These are phyloP conservation scores for Tephrocybe rancida DNA, from an alignment of 768 basidiomycete species.

Conservation along the genomic window DNA sequence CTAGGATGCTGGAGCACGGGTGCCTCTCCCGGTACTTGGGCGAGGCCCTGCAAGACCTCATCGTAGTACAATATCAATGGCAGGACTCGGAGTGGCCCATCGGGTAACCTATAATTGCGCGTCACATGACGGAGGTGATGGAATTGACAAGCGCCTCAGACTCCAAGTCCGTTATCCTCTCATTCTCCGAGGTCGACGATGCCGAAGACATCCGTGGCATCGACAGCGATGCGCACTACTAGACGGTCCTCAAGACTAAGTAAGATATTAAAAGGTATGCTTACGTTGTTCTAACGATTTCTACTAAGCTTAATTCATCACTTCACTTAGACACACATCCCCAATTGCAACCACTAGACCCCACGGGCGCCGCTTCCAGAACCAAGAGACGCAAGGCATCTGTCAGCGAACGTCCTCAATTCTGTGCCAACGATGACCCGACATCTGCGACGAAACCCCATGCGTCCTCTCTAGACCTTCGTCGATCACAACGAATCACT, in stretches of 20 bases:
- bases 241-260: conserved; percentile 34
- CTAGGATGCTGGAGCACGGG: not conserved
- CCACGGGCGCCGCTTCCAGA: conserved; percentile 5
- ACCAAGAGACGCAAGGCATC: conserved; percentile 13
- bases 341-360: conserved; percentile 7
- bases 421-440: conserved; percentile 9
- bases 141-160: not conserved
- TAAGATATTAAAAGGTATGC: conserved; percentile 17
- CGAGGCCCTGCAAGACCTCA: not conserved
- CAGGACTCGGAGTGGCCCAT: not conserved
- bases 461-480: conserved; percentile 23
- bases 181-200: conserved; percentile 14
- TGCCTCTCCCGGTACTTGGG: not conserved
- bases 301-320: not conserved
- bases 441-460: conserved; percentile 14
- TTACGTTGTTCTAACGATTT: not conserved
- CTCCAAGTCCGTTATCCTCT: not conserved
- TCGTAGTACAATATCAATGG: no score
- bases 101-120: not conserved
- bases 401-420: not conserved
- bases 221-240: conserved; percentile 9
- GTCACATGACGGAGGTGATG: conserved; percentile 11
- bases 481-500: conserved; percentile 42
- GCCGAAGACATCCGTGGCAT: conserved; percentile 17
- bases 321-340: conserved; percentile 4